Evolutionary conservation across 2,329 filamentous ascomycete species (phyloP), one percentile per base, ranked within the genome.

Genomic region (Alternaria rosae): DNA sequence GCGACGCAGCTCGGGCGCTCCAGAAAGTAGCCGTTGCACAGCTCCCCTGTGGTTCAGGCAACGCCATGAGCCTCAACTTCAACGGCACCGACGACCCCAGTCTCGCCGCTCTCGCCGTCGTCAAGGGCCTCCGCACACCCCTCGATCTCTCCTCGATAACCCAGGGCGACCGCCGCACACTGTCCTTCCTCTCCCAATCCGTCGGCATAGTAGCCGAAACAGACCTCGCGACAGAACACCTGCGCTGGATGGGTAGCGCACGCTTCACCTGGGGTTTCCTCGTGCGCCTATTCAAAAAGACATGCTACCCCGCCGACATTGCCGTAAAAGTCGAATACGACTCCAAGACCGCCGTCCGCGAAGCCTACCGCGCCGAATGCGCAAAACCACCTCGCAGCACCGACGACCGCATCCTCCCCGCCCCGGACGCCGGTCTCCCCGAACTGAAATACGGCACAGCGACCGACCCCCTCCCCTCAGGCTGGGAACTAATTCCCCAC

Each of bases 131-230:
- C 13, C 86, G 89, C n/a, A 95, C 90, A 11, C 89, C 92, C 0
- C 79, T 99, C 55, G 95, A 99, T 76, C 83, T 99, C 20, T 87
- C 93, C 60, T 97, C 93, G 47, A 85, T 99, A 63, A 97, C 94
- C 0, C 94, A 97, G 73, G 92, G 92, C 23, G 83, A 89, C 61
- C 85, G 83, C 21, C 89, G 92, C 55, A 90, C 85, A 6, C 83
- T 98, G 25, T 97, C 93, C 17, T 98, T 98, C 81, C 85, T 98
- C 44, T 97, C 93, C 10, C 95, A 98, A 78, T 87, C 92, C 0
- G 86, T 97, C 25, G 95, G 95, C 21, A 91, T 98, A 62, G 88
- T 98, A 38, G 95, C 95, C 2, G 95, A 98, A 75, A 87, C 87
- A 51, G 95, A 99, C 78, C 84, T 99, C 12, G 94, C 88, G 3